These are phyloP conservation scores for Stereocaulon alpinum DNA, from an alignment of 495 filamentous ascomycete species.

Conservation along the genomic window DNA sequence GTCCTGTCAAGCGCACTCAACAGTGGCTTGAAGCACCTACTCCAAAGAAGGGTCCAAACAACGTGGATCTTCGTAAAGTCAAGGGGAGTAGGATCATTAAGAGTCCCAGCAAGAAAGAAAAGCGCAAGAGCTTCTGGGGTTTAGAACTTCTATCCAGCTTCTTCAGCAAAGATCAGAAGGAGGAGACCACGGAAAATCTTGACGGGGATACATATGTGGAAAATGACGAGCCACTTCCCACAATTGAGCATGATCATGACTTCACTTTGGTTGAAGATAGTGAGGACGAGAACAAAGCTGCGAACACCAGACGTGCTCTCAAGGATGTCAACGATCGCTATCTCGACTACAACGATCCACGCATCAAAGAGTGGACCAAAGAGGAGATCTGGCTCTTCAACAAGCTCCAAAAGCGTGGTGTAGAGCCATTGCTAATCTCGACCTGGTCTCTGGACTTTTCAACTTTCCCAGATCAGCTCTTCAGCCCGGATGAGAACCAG, in stretches of 20 bases:
- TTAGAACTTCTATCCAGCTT: conserved; percentile 7
- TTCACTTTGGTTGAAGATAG: neutral
- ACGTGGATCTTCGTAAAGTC: conserved; percentile 7
- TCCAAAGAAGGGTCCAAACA: neutral
- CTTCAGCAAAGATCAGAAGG: neutral
- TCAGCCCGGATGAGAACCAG: conserved; percentile 34
- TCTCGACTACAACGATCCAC: conserved; percentile 18
- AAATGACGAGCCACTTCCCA: neutral
- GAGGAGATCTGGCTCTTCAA: conserved; percentile 47
- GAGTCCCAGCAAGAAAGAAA: conserved; percentile 9
- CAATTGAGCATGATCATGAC: conserved; percentile 8
- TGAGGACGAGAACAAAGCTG: neutral
- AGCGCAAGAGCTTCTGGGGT: conserved; percentile 12
- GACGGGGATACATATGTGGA: conserved; percentile 16
- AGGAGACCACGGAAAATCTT: neutral
- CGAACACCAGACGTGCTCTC: neutral
- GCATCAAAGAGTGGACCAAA: conserved; percentile 33
- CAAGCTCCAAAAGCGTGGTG: conserved; percentile 47
- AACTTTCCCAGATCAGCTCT: conserved; percentile 48
- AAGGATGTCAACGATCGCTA: conserved; percentile 12
- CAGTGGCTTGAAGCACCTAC: conserved; percentile 7
- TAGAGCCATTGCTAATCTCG: conserved; percentile 45
- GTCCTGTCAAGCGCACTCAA: conserved; percentile 15
- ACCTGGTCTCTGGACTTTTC: conserved; percentile 51
- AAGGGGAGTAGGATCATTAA: conserved; percentile 15